These are phyloP conservation scores for Torulaspora indica DNA, from an alignment of 805 yeast genomes.

Conservation along the genomic window DNA sequence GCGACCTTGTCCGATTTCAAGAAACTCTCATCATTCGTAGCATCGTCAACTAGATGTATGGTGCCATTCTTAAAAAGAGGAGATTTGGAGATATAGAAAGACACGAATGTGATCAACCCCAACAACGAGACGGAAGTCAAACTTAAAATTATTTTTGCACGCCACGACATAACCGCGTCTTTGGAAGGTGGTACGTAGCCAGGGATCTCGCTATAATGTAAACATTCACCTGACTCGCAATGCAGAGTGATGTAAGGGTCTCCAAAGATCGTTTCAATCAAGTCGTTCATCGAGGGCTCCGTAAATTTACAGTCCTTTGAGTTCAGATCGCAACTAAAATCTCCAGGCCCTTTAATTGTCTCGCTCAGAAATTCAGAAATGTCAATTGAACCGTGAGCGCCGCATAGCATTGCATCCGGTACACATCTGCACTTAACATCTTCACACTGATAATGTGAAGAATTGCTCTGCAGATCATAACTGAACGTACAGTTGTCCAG, in stretches of 20 bases:
- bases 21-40: conserved; percentile 34
- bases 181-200: conserved; percentile 67
- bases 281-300: conserved; percentile 94
- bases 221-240: conserved; percentile 85
- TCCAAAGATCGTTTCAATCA: conserved; percentile 89
- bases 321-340: conserved; percentile 70
- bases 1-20: conserved; percentile 59
- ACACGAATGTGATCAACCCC: conserved; percentile 26
- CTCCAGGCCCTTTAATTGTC: conserved; percentile 91
- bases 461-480: conserved; percentile 55
- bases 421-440: conserved; percentile 80
- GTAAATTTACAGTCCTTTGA: conserved; percentile 67
- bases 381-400: conserved; percentile 89
- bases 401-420: conserved; percentile 91
- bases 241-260: conserved; percentile 79
- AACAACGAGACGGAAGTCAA: conserved; percentile 40
- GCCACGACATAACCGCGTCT: conserved; percentile 31
- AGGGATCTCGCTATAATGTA: conserved; percentile 89
- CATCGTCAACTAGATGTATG: conserved; percentile 26
- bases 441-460: conserved; percentile 74
- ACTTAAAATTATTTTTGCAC: conserved; percentile 44
- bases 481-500: conserved; percentile 67
- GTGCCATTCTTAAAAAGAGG: conserved; percentile 48
- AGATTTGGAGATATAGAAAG: conserved; percentile 50
- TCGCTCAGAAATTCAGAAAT: conserved; percentile 88